Evolutionary conservation across 2,329 filamentous ascomycete genomes (phyloP), one percentile per base, ranked within the genome.

Genomic region (Lachnellula cervina): DNA sequence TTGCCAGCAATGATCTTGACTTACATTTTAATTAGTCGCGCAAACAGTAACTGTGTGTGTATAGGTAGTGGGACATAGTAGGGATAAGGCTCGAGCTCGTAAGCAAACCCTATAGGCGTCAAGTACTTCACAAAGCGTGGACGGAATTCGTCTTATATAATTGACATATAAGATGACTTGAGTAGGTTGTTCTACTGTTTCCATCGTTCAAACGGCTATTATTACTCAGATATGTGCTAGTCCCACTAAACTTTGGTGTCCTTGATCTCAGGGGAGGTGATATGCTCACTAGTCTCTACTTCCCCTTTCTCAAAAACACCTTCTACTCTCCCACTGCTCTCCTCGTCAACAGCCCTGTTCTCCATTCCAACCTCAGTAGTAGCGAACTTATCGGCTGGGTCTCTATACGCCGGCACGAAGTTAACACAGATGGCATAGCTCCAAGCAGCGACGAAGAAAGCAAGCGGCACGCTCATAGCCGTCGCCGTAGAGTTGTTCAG

Each of bases 361-460:
- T 38, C 51, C 19, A 59, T 42, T 11, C 60, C 62, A 51, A 62
- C 49, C 17, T 59, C 48, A 4, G 60, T 35, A 13, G 55, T 57
- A 11, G 56, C 23, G 35, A 64, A 61, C 45, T 55, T 56, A 57
- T 64, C 62, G 4, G 55, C 60, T 19, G 42, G 52, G 52, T 59
- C 60, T 43, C 60, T 62, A 59, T 65, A 67, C 43, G 49, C 53
- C 25, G 58, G 64, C 40, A 57, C 54, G 37, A 69, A 65, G 49
- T 70, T 70, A 23, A 80, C 76, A 43, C 67, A 70, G 6, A 77
- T 49, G 0, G 74, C 62, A 64, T 79, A 80, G 4, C 65, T 68
- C 70, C 72, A 77, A 0, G 77, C 74, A 0, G 72, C 70, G 1
- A 78, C 57, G 56, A 80, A 80, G 62, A 79, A 79, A 4, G 69